Base-by-base conservation (phyloP, 192 early-diverging fungal genomes). In the Coemansia sp. region DNA sequence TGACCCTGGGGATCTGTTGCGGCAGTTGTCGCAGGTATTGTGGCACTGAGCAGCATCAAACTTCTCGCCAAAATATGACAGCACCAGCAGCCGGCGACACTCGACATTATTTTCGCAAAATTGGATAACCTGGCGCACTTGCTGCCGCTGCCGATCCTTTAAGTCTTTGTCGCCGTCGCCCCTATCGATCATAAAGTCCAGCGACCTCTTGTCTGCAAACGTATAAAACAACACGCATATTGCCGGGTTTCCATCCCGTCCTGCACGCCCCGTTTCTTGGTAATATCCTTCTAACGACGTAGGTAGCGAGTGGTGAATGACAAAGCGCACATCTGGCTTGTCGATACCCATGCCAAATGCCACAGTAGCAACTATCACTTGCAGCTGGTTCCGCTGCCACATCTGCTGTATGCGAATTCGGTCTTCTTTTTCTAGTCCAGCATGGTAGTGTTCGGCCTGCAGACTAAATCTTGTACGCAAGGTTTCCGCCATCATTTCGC, bases 311-410 rank as follows among this genome's bases (percentile, higher is more conserved):
- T 91, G 88, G 54, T 99, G 96, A 13, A 96, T 89, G 1, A 99
- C 94, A 68, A 90, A 96, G 8, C 94, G 90, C 19, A 99, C 94
- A 55, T 97, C 91, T 5, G 89, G 68, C 75, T 99, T 97, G 78
- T 99, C 93, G 42, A 97, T 94, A 8, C 94, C 96, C 94, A 98
- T 94, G 8, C 96, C 94, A 79, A 99, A 99, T 0, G 96, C 96
- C 18, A 97, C 82, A 0, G 96, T 99, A 0, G 94, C 96, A 1
- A 94, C 90, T 67, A 99, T 94, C 28, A 98, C 83, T 42, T 90
- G 75, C 1, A 88, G 55, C 15, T 72, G 56, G 36, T 87, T 88
- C 7, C 48, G 60, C 53, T 88, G 90, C 96, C 96, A 98, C 19
- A 82, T 83, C 45, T 83, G 63, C 70, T 98, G 96, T 14, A 93